phyloP scores from a whole-genome alignment of 345 rosid genomes.

The Firmiana major region DNA sequence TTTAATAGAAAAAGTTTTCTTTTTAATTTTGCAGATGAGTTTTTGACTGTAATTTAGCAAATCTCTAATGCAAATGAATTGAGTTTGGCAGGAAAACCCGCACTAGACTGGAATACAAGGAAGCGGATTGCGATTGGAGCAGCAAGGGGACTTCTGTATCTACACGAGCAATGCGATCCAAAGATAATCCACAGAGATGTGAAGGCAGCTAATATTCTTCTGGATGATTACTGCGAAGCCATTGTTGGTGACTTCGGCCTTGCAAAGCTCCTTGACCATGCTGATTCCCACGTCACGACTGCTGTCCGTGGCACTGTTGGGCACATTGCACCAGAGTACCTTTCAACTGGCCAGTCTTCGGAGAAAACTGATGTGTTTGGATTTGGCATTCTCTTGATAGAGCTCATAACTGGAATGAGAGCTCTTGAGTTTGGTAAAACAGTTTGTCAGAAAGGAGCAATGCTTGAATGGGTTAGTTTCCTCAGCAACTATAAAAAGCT shows the following conservation, averaged over 20 bases:
- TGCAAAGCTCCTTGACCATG: slow-evolving; percentile 87
- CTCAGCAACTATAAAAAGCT: background rate
- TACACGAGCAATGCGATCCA: slow-evolving; percentile 95
- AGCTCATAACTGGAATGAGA: slow-evolving; percentile 94
- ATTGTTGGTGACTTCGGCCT: slow-evolving; percentile 95
- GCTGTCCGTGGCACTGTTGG: slow-evolving; percentile 96
- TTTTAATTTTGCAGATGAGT: background rate
- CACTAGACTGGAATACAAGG: slow-evolving; percentile 82
- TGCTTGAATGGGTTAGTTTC: slow-evolving; percentile 82
- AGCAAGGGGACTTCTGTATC: slow-evolving; percentile 82
- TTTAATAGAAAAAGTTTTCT: background rate
- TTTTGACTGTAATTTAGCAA: background rate
- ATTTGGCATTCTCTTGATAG: slow-evolving; percentile 85
- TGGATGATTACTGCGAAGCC: slow-evolving; percentile 83
- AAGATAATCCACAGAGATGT: slow-evolving; percentile 93
- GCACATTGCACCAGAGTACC: slow-evolving; percentile 93
- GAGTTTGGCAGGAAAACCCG: slow-evolving; percentile 55
- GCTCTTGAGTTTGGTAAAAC: slow-evolving; percentile 89
- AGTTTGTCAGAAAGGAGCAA: slow-evolving; percentile 80
- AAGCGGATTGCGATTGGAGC: slow-evolving; percentile 92
- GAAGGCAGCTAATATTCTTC: slow-evolving; percentile 86
- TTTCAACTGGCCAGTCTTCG: slow-evolving; percentile 94
- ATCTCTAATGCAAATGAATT: background rate
- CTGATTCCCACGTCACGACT: slow-evolving; percentile 88
- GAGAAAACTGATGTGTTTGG: slow-evolving; percentile 97